phyloP scores from a whole-genome alignment of 805 yeast genomes.

The Trichomonascus vanleenenianus region DNA sequence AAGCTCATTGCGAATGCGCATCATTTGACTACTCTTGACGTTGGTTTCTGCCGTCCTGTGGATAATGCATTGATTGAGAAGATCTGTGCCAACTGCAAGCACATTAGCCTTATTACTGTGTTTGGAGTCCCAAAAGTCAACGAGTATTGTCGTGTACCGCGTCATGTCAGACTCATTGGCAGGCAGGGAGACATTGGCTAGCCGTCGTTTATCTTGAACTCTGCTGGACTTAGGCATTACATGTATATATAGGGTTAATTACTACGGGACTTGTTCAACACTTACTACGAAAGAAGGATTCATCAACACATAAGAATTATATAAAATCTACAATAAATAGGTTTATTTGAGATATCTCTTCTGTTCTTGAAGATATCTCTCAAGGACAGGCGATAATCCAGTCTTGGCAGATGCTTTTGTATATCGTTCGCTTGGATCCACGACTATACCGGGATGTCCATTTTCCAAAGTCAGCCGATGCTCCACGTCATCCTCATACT shows the following conservation, averaged over 20 bases:
- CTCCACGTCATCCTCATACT: constrained; percentile 13
- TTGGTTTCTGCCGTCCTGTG: constrained; percentile 72
- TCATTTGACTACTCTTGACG: constrained; percentile 57
- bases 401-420: too few relatives aligned
- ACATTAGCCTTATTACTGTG: constrained; percentile 61
- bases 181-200: constrained; percentile 36
- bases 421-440: constrained; percentile 6
- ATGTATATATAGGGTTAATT: too few relatives aligned
- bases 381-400: too few relatives aligned
- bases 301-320: too few relatives aligned
- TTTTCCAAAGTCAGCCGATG: constrained; percentile 14
- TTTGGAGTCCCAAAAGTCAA: constrained; percentile 45
- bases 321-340: too few relatives aligned
- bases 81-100: constrained; percentile 52
- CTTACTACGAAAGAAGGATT: too few relatives aligned
- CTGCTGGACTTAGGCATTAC: too few relatives aligned
- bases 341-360: too few relatives aligned
- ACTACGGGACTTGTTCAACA: too few relatives aligned
- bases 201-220: neutral
- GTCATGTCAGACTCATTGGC: constrained; percentile 56
- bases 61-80: constrained; percentile 61
- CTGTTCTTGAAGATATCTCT: too few relatives aligned
- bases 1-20: constrained; percentile 35
- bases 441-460: constrained; percentile 21
- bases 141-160: constrained; percentile 6